phyloP scores from a whole-genome alignment of 257 asterid species.

The Linaria vulgaris region DNA sequence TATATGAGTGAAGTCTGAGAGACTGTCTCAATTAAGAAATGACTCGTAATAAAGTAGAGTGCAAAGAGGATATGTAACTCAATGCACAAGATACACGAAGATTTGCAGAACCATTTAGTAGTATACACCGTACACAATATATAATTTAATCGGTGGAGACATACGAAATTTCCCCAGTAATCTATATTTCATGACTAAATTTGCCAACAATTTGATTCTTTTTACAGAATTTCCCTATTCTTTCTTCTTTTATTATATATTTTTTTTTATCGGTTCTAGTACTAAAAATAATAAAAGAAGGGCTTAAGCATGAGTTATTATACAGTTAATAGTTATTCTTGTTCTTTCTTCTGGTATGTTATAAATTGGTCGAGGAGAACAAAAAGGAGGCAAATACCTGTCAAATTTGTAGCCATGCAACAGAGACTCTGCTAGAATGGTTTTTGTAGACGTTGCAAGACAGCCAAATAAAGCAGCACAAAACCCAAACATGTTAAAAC shows the following conservation, averaged over 20 bases:
- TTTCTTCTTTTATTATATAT: too few relatives aligned
- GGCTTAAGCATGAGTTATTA: not conserved
- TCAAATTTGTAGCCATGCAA: conserved; percentile 80
- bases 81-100: too few relatives aligned
- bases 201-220: not conserved
- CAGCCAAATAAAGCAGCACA: conserved; percentile 87
- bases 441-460: conserved; percentile 76
- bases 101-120: too few relatives aligned
- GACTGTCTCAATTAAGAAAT: too few relatives aligned
- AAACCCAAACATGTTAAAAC: conserved; percentile 68
- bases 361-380: not conserved
- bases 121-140: not conserved
- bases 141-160: not conserved
- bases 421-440: conserved; percentile 79
- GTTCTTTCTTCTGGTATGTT: not conserved
- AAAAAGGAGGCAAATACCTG: conserved; percentile 39
- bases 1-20: too few relatives aligned
- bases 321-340: not conserved
- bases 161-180: too few relatives aligned
- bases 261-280: too few relatives aligned
- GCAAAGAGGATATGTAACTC: too few relatives aligned
- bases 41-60: too few relatives aligned
- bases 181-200: too few relatives aligned
- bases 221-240: too few relatives aligned
- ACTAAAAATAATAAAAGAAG: not conserved